Conservation (phyloP, 208 protist genomes). For the Trypanosomatidae sp. region DNA sequence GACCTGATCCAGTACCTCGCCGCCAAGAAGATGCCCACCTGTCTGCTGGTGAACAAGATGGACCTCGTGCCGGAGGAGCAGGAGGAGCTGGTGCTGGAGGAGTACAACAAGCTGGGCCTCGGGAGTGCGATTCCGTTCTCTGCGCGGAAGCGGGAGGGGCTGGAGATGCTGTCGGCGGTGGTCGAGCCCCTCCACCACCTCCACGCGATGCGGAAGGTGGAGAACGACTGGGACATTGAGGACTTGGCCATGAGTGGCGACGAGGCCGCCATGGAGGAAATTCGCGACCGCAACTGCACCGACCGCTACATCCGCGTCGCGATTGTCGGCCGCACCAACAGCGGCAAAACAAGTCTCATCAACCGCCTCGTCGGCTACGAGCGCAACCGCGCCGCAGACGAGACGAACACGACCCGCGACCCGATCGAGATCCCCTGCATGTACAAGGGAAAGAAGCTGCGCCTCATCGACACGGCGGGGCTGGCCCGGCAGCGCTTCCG, state of each 20-base stretch:
- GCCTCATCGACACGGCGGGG: constrained; percentile 91
- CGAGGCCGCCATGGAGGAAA: constrained; percentile 85
- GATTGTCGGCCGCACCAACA: constrained; percentile 92
- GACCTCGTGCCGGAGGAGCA: constrained; percentile 69
- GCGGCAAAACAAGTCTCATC: constrained; percentile 93
- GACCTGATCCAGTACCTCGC: constrained; percentile 65
- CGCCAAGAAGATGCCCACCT: constrained; percentile 67
- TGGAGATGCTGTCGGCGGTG: constrained; percentile 71
- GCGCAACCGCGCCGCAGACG: constrained; percentile 77
- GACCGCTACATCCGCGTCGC: constrained; percentile 89
- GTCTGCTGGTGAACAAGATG: constrained; percentile 90
- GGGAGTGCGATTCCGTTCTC: constrained; percentile 79
- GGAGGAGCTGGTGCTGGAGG: constrained; percentile 51
- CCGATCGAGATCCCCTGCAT: constrained; percentile 85
- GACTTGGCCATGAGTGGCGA: constrained; percentile 84
- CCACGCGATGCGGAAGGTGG: constrained; percentile 66
- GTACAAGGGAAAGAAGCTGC: constrained; percentile 88
- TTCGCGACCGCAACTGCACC: constrained; percentile 79
- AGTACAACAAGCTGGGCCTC: constrained; percentile 66
- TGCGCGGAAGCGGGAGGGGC: constrained; percentile 52
- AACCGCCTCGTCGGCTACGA: constrained; percentile 94
- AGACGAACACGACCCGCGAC: constrained; percentile 92
- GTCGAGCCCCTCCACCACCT: constrained; percentile 84
- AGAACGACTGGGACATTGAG: constrained; percentile 91
- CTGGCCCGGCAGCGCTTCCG: constrained; percentile 73